phyloP scores from a whole-genome alignment of 2,329 filamentous ascomycete species.

The Penicillium crustosum region DNA sequence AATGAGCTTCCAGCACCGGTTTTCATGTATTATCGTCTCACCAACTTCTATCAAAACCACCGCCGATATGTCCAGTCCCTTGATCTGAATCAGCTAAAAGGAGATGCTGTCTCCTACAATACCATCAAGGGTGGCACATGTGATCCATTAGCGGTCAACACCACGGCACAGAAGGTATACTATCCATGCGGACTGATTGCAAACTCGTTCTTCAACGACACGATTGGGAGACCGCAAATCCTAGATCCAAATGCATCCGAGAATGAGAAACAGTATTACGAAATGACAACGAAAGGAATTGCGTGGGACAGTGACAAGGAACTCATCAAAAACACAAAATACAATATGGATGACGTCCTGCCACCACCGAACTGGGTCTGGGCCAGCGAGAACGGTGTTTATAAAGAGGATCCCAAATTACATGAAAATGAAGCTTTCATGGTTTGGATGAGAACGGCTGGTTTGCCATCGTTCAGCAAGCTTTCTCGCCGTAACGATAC shows the following conservation, averaged over 20 bases:
- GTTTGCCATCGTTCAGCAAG: constrained; percentile 92
- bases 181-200: constrained; percentile 96
- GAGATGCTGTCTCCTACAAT: constrained; percentile 59
- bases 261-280: constrained; percentile 60
- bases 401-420: constrained; percentile 70
- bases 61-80: constrained; percentile 92
- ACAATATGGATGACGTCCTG: constrained; percentile 64
- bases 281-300: constrained; percentile 75
- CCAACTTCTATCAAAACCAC: constrained; percentile 99
- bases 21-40: constrained; percentile 90
- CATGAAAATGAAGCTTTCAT: constrained; percentile 81
- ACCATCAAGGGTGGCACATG: constrained; percentile 70
- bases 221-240: constrained; percentile 66
- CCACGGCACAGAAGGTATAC: constrained; percentile 64
- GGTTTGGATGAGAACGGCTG: constrained; percentile 98
- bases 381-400: constrained; percentile 68
- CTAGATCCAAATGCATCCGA: constrained; percentile 1
- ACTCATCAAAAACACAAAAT: constrained; percentile 71
- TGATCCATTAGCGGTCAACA: constrained; percentile 65
- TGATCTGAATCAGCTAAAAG: constrained; percentile 78
- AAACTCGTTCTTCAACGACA: constrained; percentile 97
- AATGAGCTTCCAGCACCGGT: constrained; percentile 78
- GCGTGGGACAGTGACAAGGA: constrained; percentile 83
- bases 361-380: constrained; percentile 92
- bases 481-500: constrained; percentile 80